A percentile compares a stretch with the other conserved stretches of the same genome.
Conservation (phyloP, 768 basidiomycete species). For the Russula earlei region DNA sequence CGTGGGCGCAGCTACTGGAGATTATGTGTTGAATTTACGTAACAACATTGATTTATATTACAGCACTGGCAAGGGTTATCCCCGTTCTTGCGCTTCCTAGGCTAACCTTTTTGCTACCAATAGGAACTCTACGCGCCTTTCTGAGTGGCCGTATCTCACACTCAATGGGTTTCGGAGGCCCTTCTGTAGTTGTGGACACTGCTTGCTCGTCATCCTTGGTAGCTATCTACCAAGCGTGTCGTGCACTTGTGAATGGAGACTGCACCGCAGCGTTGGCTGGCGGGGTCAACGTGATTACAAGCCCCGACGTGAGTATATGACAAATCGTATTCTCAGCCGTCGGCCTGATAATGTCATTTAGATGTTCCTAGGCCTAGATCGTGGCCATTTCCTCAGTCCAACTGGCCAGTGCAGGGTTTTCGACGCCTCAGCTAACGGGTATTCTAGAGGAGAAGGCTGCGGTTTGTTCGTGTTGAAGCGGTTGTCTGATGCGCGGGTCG, state of each 20-base stretch:
- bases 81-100: not conserved
- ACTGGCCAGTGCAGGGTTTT: conserved; percentile 63
- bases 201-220: conserved; percentile 66
- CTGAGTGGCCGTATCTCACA: conserved; percentile 65
- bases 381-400: conserved; percentile 57
- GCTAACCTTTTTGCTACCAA: not conserved
- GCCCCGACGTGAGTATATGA: conserved; percentile 49
- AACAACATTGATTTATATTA: conserved; percentile 62
- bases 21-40: conserved; percentile 57
- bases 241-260: conserved; percentile 53
- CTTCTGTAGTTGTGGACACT: conserved; percentile 63
- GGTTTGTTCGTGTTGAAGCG: conserved; percentile 66
- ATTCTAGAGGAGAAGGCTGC: conserved; percentile 62
- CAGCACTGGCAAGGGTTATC: conserved; percentile 41
- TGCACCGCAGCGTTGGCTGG: conserved; percentile 63
- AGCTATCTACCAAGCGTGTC: conserved; percentile 59
- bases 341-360: conserved; percentile 23
- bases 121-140: conserved; percentile 62
- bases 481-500: conserved; percentile 50
- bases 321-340: not conserved
- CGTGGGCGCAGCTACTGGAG: conserved; percentile 60
- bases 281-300: conserved; percentile 62
- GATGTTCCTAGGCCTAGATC: conserved; percentile 63
- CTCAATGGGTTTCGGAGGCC: conserved; percentile 57
- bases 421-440: conserved; percentile 65